Evolutionary conservation across 2,329 filamentous ascomycete genomes (phyloP), one percentile per base, ranked within the genome.

Genomic region (Hawksworthiomyces lignivorus): DNA sequence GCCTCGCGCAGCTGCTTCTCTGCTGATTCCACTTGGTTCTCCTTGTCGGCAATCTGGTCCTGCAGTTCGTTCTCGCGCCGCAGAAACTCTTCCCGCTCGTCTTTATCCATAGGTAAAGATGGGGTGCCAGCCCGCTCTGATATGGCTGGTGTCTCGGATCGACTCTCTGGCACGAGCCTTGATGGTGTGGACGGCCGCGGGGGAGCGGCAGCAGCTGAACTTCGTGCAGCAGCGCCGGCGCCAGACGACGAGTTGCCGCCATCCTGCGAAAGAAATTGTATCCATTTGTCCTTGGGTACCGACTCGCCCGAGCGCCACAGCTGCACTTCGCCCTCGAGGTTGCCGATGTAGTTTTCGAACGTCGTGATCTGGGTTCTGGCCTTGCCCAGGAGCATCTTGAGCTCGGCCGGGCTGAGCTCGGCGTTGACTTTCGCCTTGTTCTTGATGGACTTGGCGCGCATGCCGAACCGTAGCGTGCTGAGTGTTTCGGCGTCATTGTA

Each of bases 341-440:
- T 84, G 17, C 80, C 74, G 47, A 97, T 85, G 58, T 97, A 97
- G 45, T 70, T 78, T 59, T 95, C 86, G 61, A 94, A 97, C 14
- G 80, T 89, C 18, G 85, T 87, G 51, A 92, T 82, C 61, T 96
- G 89, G 39, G 77, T 80, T 63, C 95, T 89, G 12, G 88, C 87
- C 65, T 95, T 95, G 67, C 87, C 89, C 60, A 98, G 80, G 56
- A 96, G 75, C 37, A 81, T 75, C 67, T 97, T 98, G 70, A 98
- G 80, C 64, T 98, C 92, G 11, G 88, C 80, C 34, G 92, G 92
- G 56, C 90, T 97, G 55, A 98, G 77, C 64, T 98, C 92, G 34
- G 90, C 89, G 60, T 98, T 98, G 75, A 98, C 84, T 82, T 97
- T 98, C 64, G 92, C 92, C 75, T 97, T 97, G 72, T 97, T 97